Conservation (phyloP, 2,329 filamentous ascomycete species). For the Epichloe amarillans region DNA sequence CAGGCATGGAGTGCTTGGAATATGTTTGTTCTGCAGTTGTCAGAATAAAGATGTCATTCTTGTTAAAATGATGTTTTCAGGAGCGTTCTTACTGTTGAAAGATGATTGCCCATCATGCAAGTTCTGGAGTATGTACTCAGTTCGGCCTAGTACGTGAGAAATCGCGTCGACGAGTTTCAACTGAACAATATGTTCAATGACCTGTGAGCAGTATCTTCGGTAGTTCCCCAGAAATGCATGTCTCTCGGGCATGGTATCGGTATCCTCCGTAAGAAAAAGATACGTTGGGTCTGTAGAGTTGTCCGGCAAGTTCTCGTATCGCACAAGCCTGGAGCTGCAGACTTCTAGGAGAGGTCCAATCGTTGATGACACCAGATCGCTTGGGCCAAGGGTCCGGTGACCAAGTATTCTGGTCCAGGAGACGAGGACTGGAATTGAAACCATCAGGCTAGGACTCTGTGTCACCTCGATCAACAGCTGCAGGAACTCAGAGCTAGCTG, state of each 20-base stretch:
- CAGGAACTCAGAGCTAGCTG: constrained; percentile 62
- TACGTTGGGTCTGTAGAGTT: constrained; percentile 69
- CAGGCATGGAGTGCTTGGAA: constrained; percentile 56
- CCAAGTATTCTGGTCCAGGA: constrained; percentile 76
- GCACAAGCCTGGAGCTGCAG: constrained; percentile 70
- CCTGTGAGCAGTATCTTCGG: constrained; percentile 71
- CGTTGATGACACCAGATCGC: constrained; percentile 47
- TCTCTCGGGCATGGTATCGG: constrained; percentile 84
- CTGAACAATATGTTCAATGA: constrained; percentile 78
- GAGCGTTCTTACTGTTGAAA: constrained; percentile 44
- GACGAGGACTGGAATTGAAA: constrained; percentile 86
- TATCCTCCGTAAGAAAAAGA: constrained; percentile 79
- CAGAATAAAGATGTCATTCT: not conserved
- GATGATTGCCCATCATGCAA: constrained; percentile 58
- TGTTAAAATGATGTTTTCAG: not conserved
- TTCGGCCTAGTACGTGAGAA: constrained; percentile 69
- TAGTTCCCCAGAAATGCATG: constrained; percentile 96
- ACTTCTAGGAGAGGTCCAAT: constrained; percentile 69
- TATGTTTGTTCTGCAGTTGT: constrained; percentile 37
- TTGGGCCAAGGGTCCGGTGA: constrained; percentile 51
- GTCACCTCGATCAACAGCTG: constrained; percentile 67
- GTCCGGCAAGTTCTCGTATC: constrained; percentile 76
- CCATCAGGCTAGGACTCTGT: constrained; percentile 73
- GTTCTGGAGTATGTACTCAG: constrained; percentile 59
- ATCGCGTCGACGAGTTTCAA: constrained; percentile 75